These are phyloP conservation scores for Penicillium vulpinum DNA, from an alignment of 2,329 filamentous ascomycete species.

Conservation along the genomic window DNA sequence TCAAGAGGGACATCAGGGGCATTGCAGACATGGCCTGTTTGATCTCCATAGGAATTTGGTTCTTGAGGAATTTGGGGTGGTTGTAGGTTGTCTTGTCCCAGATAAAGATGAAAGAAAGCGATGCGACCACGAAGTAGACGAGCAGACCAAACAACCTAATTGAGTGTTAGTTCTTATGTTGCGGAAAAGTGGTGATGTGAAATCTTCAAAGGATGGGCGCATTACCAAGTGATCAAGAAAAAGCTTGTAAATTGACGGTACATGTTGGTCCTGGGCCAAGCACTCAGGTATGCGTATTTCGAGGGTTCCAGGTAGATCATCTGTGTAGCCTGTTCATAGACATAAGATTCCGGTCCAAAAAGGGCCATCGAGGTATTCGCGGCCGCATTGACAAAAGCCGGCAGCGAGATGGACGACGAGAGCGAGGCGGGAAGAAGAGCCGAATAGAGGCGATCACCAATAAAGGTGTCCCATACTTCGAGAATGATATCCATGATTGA, in stretches of 20 bases:
- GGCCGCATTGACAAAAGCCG: slow-evolving; percentile 51
- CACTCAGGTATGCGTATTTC: slow-evolving; percentile 75
- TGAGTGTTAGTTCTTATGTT: slow-evolving; percentile 2
- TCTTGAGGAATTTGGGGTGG: slow-evolving; percentile 93
- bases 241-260: slow-evolving; percentile 72
- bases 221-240: slow-evolving; percentile 82
- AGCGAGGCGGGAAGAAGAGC: slow-evolving; percentile 62
- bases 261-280: slow-evolving; percentile 74
- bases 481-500: slow-evolving; percentile 83
- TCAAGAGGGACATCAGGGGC: slow-evolving; percentile 80
- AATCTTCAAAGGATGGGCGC: slow-evolving; percentile 26
- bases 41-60: slow-evolving; percentile 86
- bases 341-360: slow-evolving; percentile 50
- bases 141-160: slow-evolving; percentile 78
- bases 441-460: slow-evolving; percentile 79
- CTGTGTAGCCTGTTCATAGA: slow-evolving; percentile 70
- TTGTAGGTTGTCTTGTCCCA: slow-evolving; percentile 88
- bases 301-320: slow-evolving; percentile 70
- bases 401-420: slow-evolving; percentile 55
- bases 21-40: slow-evolving; percentile 73
- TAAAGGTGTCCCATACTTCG: slow-evolving; percentile 76
- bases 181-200: neutral
- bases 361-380: slow-evolving; percentile 58
- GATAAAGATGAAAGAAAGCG: slow-evolving; percentile 80
- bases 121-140: slow-evolving; percentile 81